Percentiles rank a stretch among this genome's conserved stretches.
These are phyloP conservation scores for Euphrasia arctica DNA, from an alignment of 305 asterid genomes.

Conservation along the genomic window DNA sequence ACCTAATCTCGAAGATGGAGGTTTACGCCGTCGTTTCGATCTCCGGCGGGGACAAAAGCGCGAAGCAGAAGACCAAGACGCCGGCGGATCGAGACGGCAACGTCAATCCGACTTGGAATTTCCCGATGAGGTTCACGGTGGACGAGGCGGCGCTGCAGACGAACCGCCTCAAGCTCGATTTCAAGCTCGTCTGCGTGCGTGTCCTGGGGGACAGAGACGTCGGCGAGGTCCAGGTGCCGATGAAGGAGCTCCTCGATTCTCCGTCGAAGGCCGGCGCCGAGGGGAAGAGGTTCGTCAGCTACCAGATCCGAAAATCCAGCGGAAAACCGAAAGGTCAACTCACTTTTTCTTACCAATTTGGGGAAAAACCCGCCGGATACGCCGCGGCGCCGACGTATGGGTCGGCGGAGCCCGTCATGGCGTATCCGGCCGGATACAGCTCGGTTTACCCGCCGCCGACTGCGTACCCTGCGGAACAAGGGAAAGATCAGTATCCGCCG, in stretches of 20 bases:
- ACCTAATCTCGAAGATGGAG: conserved; percentile 69
- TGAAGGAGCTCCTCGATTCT: conserved; percentile 63
- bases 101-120: conserved; percentile 70
- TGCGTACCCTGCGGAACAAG: conserved; percentile 28
- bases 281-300: conserved; percentile 51
- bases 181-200: conserved; percentile 60
- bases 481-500: conserved; percentile 24
- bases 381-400: conserved; percentile 28
- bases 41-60: conserved; percentile 42
- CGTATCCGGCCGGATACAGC: conserved; percentile 59
- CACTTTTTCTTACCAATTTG: conserved; percentile 52
- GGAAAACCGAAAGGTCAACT: conserved; percentile 82
- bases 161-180: conserved; percentile 54
- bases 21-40: conserved; percentile 67
- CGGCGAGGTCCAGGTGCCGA: conserved; percentile 65
- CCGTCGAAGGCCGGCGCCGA: conserved; percentile 29
- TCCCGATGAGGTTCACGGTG: conserved; percentile 53
- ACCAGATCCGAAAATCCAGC: conserved; percentile 74
- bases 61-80: conserved; percentile 55
- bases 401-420: conserved; percentile 34
- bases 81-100: conserved; percentile 57
- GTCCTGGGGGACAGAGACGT: conserved; percentile 69
- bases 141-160: conserved; percentile 54
- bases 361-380: conserved; percentile 34
- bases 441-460: conserved; percentile 40